Conservation (phyloP, 495 filamentous ascomycete species). For the Cercophora scortea region DNA sequence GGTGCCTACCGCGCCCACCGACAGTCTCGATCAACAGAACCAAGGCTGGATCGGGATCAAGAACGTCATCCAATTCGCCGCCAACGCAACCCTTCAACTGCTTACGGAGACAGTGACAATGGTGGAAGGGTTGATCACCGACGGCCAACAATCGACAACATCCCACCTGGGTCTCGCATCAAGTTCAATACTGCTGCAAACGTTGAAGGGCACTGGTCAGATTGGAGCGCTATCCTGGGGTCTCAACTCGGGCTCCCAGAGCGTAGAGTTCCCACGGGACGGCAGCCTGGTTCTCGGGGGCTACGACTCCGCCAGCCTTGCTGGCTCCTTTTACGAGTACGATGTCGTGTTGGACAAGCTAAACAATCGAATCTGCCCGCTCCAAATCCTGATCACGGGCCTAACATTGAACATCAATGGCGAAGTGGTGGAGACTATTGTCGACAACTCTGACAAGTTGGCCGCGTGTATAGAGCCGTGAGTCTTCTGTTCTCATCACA, state of each 20-base stretch:
- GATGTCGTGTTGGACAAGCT: neutral
- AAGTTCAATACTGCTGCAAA: neutral
- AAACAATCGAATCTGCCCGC: constrained; percentile 4
- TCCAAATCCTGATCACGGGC: constrained; percentile 6
- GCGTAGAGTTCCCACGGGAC: constrained; percentile 1
- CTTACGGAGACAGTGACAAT: neutral
- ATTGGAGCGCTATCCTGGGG: constrained; percentile 10
- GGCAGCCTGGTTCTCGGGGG: constrained; percentile 13
- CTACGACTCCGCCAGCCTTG: constrained; percentile 8
- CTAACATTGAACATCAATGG: constrained; percentile 2
- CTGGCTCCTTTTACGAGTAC: constrained; percentile 3
- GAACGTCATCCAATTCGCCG: constrained; percentile 2
- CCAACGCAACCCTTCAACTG: constrained; percentile 2
- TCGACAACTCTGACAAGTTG: constrained; percentile 5
- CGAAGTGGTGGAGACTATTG: neutral
- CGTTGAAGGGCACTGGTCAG: constrained; percentile 3
- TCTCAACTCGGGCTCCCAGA: constrained; percentile 12
- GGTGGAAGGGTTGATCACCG: constrained; percentile 3
- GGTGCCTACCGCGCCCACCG: neutral
- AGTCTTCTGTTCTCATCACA: neutral
- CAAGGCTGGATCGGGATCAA: constrained; percentile 2
- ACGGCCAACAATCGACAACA: constrained; percentile 7
- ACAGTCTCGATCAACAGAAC: neutral
- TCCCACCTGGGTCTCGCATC: constrained; percentile 10
- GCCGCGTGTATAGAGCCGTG: constrained; percentile 12